Percentiles rank a stretch among this genome's conserved stretches.
Conservation (phyloP, 2,329 filamentous ascomycete genomes). For the Calonectria leucothoes region DNA sequence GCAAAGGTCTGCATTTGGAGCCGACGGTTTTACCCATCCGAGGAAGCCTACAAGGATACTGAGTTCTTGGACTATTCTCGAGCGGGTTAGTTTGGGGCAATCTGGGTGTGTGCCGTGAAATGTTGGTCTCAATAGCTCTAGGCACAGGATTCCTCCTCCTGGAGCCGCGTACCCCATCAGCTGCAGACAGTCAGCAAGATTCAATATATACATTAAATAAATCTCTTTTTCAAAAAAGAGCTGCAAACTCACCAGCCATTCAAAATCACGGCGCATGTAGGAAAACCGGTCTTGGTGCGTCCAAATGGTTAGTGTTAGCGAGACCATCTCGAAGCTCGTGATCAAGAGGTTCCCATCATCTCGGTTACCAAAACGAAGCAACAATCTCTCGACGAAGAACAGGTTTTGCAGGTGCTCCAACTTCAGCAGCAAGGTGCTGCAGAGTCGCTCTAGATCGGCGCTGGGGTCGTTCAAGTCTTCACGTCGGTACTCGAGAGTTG, state of each 20-base stretch:
- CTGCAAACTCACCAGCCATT: constrained; percentile 57
- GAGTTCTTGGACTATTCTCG: constrained; percentile 63
- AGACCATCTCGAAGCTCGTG: constrained; percentile 61
- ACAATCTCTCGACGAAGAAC: constrained; percentile 68
- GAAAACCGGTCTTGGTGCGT: constrained; percentile 60
- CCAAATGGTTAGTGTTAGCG: constrained; percentile 59
- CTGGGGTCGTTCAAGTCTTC: constrained; percentile 50
- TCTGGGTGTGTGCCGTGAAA: constrained; percentile 47
- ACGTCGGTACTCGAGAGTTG: constrained; percentile 52
- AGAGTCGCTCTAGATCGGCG: constrained; percentile 47
- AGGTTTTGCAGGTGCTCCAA: constrained; percentile 67
- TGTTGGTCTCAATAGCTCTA: constrained; percentile 60
- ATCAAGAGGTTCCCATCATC: constrained; percentile 54
- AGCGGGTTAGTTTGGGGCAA: constrained; percentile 53
- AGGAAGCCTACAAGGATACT: constrained; percentile 63
- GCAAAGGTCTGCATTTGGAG: constrained; percentile 62
- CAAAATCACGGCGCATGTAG: constrained; percentile 55
- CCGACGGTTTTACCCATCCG: constrained; percentile 61
- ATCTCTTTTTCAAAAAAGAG: neutral
- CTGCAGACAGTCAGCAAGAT: constrained; percentile 38
- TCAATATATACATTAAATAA: neutral
- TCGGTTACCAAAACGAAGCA: constrained; percentile 57
- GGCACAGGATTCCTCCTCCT: constrained; percentile 61
- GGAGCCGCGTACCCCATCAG: constrained; percentile 63
- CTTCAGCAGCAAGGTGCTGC: constrained; percentile 58